Evolutionary conservation across 768 basidiomycete genomes (phyloP).

Genomic region (Lyophyllum atratum): DNA sequence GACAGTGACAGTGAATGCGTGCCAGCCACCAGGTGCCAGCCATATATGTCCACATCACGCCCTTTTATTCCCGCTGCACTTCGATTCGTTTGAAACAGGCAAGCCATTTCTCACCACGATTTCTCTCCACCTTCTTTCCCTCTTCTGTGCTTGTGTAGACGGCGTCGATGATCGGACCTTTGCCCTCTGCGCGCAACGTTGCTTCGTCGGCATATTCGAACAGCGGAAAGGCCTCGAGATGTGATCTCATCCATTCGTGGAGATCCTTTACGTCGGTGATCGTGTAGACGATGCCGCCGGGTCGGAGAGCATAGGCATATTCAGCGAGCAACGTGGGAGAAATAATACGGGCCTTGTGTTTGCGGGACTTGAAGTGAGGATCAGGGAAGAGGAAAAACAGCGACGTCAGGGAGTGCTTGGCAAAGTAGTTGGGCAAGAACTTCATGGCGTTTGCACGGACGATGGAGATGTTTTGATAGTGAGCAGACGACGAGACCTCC

Average conservation of each 20-base stretch:
- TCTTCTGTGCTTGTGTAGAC: constrained; percentile 91
- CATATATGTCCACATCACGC: not conserved
- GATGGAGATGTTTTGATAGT: constrained; percentile 88
- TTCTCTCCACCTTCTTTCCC: constrained; percentile 94
- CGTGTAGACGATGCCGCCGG: constrained; percentile 96
- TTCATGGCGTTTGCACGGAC: constrained; percentile 99
- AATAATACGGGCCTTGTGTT: constrained; percentile 99
- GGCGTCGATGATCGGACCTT: constrained; percentile 78
- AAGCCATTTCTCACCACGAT: constrained; percentile 88
- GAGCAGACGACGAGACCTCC: constrained; percentile 29
- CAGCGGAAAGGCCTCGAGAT: constrained; percentile 85
- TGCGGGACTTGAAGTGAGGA: constrained; percentile 96
- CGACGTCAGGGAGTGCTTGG: constrained; percentile 85
- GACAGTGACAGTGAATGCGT: no score
- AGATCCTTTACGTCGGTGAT: constrained; percentile 96
- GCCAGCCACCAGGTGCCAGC: constrained; percentile 7
- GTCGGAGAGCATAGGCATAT: constrained; percentile 90
- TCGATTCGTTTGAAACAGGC: constrained; percentile 82
- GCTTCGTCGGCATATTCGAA: constrained; percentile 82
- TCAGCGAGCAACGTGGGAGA: constrained; percentile 97
- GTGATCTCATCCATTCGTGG: constrained; percentile 92
- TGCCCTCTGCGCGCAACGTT: constrained; percentile 72
- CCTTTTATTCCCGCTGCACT: constrained; percentile 28
- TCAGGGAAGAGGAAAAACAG: constrained; percentile 99
- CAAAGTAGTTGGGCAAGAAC: constrained; percentile 95